Base-by-base conservation (phyloP, 441 rosid species). In the Euphorbia celastroides region DNA sequence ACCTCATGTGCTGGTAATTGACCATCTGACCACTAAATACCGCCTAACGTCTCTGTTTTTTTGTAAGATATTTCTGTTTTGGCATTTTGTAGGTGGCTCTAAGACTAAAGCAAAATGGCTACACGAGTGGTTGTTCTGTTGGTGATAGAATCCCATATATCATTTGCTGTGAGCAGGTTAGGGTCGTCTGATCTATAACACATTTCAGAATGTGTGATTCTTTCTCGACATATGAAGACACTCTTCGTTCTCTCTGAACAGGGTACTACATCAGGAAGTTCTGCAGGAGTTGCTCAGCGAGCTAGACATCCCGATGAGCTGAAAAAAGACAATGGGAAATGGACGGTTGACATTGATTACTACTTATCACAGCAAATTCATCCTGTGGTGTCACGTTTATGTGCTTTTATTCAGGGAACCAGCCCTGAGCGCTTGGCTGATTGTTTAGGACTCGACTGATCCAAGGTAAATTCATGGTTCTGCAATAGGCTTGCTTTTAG, bases 341-440 rank as follows among this genome's bases (percentile, higher is more conserved):
- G 97, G 98, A 74, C 89, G 92, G 81, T 94, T 70, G 99, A 92
- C 78, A 88, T 89, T 70, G 96, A 92, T 58, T 94, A 94, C 79
- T 94, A 94, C 83, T 78, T 90, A 76, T 85, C 98, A 61, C 97
- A 92, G 75, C 99, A 94, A 90, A 94, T 94, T 82, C 99, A 89
- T 83, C 99, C 98, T n/a, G 98, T 94, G 60, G 94, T 94, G 58
- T 88, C 99, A 32, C 92, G 98, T 52, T 69, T 94, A 27, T 92
- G 99, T 62, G 96, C 97, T 72, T 87, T 93, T 77, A 89, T 94
- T 67, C 97, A 94, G 78, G 99, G 98, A 58, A 94, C 98, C 60
- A 89, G 94, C 78, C 94, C 97, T 44, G 99, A 77, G 77, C 91
- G 91, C 27, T 72, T 94, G 81, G 99, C 99, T 72, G 88, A 89